These are phyloP conservation scores for Cercospora sp. DNA, from an alignment of 2,329 filamentous ascomycete genomes.

Conservation along the genomic window DNA sequence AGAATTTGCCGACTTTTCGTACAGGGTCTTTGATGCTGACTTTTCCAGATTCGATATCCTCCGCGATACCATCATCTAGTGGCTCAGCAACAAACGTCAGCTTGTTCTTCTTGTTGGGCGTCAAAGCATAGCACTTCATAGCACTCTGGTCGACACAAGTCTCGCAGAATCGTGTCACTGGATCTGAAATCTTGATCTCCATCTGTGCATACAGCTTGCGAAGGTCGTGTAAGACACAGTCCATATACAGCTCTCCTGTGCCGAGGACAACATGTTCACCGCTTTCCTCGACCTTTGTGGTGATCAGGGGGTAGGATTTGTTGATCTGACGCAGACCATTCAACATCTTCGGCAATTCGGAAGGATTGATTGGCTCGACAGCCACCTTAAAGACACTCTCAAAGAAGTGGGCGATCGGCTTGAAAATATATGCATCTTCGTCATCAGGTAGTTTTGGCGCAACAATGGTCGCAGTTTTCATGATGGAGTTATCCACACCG, in stretches of 20 bases:
- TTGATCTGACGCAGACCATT: slow-evolving; percentile 95
- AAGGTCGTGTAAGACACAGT: slow-evolving; percentile 94
- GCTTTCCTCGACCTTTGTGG: slow-evolving; percentile 96
- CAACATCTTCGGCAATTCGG: slow-evolving; percentile 97
- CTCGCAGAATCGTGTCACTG: slow-evolving; percentile 95
- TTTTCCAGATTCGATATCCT: slow-evolving; percentile 87
- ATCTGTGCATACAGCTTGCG: slow-evolving; percentile 94
- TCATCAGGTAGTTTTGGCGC: slow-evolving; percentile 77
- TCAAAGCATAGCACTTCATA: slow-evolving; percentile 96
- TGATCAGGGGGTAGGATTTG: slow-evolving; percentile 94
- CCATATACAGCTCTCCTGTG: slow-evolving; percentile 99
- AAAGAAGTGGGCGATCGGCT: slow-evolving; percentile 88
- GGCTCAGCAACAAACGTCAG: slow-evolving; percentile 98
- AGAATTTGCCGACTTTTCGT: slow-evolving; percentile 91
- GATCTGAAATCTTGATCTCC: slow-evolving; percentile 98
- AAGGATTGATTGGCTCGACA: slow-evolving; percentile 96
- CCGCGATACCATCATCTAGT: slow-evolving; percentile 88
- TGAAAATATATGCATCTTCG: slow-evolving; percentile 94
- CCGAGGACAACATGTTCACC: slow-evolving; percentile 94
- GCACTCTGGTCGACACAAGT: slow-evolving; percentile 96
- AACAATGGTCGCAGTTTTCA: slow-evolving; percentile 93
- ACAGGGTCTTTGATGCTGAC: slow-evolving; percentile 93
- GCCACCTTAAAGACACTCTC: slow-evolving; percentile 97
- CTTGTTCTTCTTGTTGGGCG: slow-evolving; percentile 99
- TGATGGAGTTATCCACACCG: slow-evolving; percentile 95